A percentile compares a stretch with the other conserved stretches of the same genome.
Conservation (phyloP, 2,329 filamentous ascomycete genomes). For the Aschersonia sp. region DNA sequence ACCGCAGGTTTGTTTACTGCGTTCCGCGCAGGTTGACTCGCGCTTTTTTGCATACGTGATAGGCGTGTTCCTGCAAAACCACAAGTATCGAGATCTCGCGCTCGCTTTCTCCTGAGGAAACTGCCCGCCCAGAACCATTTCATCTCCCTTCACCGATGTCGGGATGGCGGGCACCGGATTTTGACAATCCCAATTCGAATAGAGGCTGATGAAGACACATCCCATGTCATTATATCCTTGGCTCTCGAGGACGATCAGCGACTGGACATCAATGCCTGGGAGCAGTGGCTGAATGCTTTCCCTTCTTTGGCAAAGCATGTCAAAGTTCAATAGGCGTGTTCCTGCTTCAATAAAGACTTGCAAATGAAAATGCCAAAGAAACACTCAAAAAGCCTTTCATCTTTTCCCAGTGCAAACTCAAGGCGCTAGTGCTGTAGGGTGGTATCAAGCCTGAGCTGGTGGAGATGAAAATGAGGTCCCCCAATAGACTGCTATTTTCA, state of each 20-base stretch:
- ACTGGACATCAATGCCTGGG: constrained; percentile 43
- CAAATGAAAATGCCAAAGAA: too few species aligned
- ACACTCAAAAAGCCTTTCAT: too few species aligned
- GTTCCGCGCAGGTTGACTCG: too few species aligned
- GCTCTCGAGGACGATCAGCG: constrained; percentile 42
- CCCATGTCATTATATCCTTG: constrained; percentile 43
- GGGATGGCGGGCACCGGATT: constrained; percentile 6
- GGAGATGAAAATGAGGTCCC: too few species aligned
- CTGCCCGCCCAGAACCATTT: constrained; percentile 11
- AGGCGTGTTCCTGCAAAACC: constrained; percentile 43
- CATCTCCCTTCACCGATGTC: constrained; percentile 6
- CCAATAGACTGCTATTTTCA: too few species aligned
- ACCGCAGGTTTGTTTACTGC: too few species aligned
- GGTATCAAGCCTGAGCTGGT: too few species aligned
- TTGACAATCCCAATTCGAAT: constrained; percentile 13
- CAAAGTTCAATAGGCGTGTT: constrained; percentile 29
- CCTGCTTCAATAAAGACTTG: too few species aligned
- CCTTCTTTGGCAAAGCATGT: constrained; percentile 44
- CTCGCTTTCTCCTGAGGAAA: constrained; percentile 10
- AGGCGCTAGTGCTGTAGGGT: too few species aligned
- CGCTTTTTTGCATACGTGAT: constrained; percentile 32
- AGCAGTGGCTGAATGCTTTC: constrained; percentile 41
- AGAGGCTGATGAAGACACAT: constrained; percentile 38
- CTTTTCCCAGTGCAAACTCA: too few species aligned
- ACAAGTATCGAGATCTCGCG: constrained; percentile 41